phyloP scores from a whole-genome alignment of 2,329 filamentous ascomycete species.

The Ceratocystis smalleyi region DNA sequence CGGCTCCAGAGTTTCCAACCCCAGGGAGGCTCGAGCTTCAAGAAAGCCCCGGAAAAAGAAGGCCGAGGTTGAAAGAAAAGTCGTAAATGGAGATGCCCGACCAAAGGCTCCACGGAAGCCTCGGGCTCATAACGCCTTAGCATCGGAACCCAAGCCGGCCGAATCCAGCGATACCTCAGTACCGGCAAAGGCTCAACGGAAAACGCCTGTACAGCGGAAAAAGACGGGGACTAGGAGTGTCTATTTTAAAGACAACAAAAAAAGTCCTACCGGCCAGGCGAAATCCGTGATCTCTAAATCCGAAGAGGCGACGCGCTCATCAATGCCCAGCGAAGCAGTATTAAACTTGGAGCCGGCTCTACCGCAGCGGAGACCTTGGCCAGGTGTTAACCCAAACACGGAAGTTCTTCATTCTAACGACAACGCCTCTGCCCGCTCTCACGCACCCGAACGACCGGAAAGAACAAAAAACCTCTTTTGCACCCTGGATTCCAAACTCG shows the following conservation, averaged over 20 bases:
- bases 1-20: neutral
- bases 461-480: neutral
- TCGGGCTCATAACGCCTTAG: neutral
- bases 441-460: neutral
- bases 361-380: slow-evolving; percentile 9
- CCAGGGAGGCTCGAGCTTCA: neutral
- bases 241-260: neutral
- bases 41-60: slow-evolving; percentile 8
- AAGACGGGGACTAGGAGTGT: neutral
- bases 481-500: neutral
- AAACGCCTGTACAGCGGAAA: slow-evolving; percentile 4
- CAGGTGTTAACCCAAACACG: neutral
- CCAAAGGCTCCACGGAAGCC: slow-evolving; percentile 6
- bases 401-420: neutral
- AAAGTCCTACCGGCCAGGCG: neutral
- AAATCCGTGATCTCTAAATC: neutral
- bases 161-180: neutral
- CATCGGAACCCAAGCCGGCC: neutral
- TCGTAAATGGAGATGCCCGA: neutral
- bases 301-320: neutral
- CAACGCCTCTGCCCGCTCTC: neutral
- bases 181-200: slow-evolving; percentile 1
- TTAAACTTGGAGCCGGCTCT: slow-evolving; percentile 12
- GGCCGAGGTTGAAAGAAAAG: neutral
- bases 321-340: neutral